These are phyloP conservation scores for Rhizopogon rudus DNA, from an alignment of 768 basidiomycete species.

Conservation along the genomic window DNA sequence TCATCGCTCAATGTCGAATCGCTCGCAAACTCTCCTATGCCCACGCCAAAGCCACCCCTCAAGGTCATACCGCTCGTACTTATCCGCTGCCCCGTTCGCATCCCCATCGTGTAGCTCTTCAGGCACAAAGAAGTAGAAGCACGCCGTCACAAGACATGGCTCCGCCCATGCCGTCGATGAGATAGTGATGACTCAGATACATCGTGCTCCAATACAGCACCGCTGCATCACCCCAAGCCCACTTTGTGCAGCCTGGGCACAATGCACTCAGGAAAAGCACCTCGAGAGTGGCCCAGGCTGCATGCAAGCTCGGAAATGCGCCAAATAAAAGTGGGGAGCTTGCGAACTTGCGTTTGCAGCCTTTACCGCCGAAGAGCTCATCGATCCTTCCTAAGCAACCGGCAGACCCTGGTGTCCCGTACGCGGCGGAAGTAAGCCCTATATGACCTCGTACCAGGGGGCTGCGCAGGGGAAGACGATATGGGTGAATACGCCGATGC, in stretches of 20 bases:
- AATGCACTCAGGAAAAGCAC: constrained; percentile 95
- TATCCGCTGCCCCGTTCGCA: constrained; percentile 39
- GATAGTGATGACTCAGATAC: constrained; percentile 98
- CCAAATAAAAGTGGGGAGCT: constrained; percentile 93
- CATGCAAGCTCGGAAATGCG: constrained; percentile 93
- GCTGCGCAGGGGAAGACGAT: constrained; percentile 89
- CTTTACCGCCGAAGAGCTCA: constrained; percentile 67
- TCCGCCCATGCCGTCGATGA: constrained; percentile 95
- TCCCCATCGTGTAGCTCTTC: constrained; percentile 61
- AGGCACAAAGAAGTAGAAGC: constrained; percentile 87
- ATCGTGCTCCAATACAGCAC: constrained; percentile 97
- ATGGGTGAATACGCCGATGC: constrained; percentile 82
- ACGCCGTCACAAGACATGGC: constrained; percentile 83
- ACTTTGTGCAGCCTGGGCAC: constrained; percentile 69
- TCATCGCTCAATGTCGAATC: constrained; percentile 54
- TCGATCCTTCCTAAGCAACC: constrained; percentile 94
- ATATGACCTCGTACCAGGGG: constrained; percentile 97
- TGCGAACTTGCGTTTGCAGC: constrained; percentile 78
- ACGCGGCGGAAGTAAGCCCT: constrained; percentile 95
- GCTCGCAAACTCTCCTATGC: constrained; percentile 28
- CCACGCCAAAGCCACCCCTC: constrained; percentile 34
- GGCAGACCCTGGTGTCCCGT: constrained; percentile 86
- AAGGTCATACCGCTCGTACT: constrained; percentile 76
- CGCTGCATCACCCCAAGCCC: constrained; percentile 78
- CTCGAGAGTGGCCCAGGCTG: constrained; percentile 85